Conservation (phyloP, 1,139 yeast genomes). For the Candida smagusa region DNA sequence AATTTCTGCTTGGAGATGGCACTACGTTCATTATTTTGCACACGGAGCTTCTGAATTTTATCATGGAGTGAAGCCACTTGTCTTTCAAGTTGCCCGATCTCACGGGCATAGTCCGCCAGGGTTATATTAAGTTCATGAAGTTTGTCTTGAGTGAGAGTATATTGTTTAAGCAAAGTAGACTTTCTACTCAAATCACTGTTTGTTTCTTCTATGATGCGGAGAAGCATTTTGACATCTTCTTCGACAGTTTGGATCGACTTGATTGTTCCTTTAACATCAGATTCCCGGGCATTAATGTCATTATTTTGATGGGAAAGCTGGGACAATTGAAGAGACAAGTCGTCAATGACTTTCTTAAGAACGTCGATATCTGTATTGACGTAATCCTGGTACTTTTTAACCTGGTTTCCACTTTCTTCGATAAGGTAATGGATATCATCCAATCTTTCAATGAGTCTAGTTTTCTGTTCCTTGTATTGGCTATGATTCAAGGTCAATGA, state of each 20-base stretch:
- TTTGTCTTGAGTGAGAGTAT: slow-evolving; percentile 43
- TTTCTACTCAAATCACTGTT: slow-evolving; percentile 48
- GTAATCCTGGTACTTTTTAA: slow-evolving; percentile 59
- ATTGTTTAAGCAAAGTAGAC: slow-evolving; percentile 39
- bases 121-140: slow-evolving; percentile 32
- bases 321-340: slow-evolving; percentile 48
- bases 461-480: slow-evolving; percentile 62
- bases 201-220: slow-evolving; percentile 57
- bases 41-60: slow-evolving; percentile 47
- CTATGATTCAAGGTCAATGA: slow-evolving; percentile 62
- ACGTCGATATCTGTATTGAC: slow-evolving; percentile 61
- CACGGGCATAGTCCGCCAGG: slow-evolving; percentile 45
- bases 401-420: slow-evolving; percentile 54
- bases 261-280: slow-evolving; percentile 52
- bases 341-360: slow-evolving; percentile 52
- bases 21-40: slow-evolving; percentile 48
- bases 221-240: slow-evolving; percentile 50
- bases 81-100: slow-evolving; percentile 47
- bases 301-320: slow-evolving; percentile 31
- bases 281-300: slow-evolving; percentile 45
- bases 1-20: slow-evolving; percentile 44
- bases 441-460: slow-evolving; percentile 50
- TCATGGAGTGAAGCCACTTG: slow-evolving; percentile 55
- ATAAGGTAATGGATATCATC: slow-evolving; percentile 54
- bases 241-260: slow-evolving; percentile 59